phyloP scores from a whole-genome alignment of 1,284 basidiomycete genomes.

The Mycocalia duriaeana region DNA sequence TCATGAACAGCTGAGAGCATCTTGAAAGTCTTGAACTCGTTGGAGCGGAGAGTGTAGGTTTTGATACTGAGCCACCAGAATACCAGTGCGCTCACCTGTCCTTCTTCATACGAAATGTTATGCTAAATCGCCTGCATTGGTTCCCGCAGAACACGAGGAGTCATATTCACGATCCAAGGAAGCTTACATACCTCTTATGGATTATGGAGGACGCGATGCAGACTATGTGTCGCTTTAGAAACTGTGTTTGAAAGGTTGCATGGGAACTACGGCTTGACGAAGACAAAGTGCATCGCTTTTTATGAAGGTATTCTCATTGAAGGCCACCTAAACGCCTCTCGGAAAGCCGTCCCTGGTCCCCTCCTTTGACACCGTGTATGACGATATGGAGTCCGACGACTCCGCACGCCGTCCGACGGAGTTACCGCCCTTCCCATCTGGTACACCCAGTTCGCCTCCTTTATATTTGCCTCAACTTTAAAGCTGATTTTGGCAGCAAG shows the following conservation, averaged over 20 bases:
- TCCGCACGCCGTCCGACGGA: too few species aligned
- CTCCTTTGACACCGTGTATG: too few species aligned
- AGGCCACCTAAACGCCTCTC: too few species aligned
- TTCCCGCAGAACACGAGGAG: slow-evolving; percentile 64
- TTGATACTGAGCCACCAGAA: slow-evolving; percentile 73
- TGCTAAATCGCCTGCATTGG: background rate
- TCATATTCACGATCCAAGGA: slow-evolving; percentile 81
- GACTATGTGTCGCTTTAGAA: slow-evolving; percentile 40
- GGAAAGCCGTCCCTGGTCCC: too few species aligned
- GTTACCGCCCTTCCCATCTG: too few species aligned
- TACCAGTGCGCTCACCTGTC: slow-evolving; percentile 58
- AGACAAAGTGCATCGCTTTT: slow-evolving; percentile 69
- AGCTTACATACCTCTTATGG: slow-evolving; percentile 68
- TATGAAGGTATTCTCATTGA: too few species aligned
- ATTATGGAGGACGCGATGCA: slow-evolving; percentile 15
- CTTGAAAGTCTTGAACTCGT: slow-evolving; percentile 71
- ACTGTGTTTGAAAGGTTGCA: slow-evolving; percentile 64
- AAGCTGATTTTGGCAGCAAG: slow-evolving; percentile 55
- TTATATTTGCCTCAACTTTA: too few species aligned
- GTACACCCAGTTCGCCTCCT: too few species aligned
- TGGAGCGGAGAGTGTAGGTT: slow-evolving; percentile 73
- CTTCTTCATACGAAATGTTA: slow-evolving; percentile 8
- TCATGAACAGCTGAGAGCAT: slow-evolving; percentile 76
- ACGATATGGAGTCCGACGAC: too few species aligned
- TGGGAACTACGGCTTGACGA: slow-evolving; percentile 58